These are phyloP conservation scores for Kwoniella sp. DNA, from an alignment of 768 basidiomycete species.

Conservation along the genomic window DNA sequence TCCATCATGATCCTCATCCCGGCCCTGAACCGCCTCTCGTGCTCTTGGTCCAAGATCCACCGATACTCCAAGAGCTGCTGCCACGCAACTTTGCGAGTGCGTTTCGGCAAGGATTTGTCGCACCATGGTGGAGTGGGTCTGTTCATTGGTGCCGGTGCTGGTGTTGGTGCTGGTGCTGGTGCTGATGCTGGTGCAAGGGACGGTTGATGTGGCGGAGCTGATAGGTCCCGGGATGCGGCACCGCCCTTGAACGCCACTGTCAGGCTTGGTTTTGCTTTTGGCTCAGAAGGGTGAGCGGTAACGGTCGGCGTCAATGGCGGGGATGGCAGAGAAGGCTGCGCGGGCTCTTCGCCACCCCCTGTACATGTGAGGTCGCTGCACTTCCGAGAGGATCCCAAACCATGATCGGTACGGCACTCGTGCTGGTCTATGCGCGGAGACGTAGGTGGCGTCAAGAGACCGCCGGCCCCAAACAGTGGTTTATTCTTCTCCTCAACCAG, in stretches of 20 bases:
- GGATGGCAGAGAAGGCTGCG: too few relatives aligned
- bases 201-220: not conserved
- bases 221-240: not conserved
- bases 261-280: too few relatives aligned
- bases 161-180: not conserved
- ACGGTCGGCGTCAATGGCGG: too few relatives aligned
- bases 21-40: constrained; percentile 16
- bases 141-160: not conserved
- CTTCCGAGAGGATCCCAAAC: too few relatives aligned
- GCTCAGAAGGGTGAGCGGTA: too few relatives aligned
- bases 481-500: too few relatives aligned
- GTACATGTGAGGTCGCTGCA: too few relatives aligned
- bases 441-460: constrained; percentile 6
- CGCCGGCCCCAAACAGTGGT: not conserved
- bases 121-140: constrained; percentile 5
- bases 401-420: too few relatives aligned
- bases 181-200: too few relatives aligned
- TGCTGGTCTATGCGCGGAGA: too few relatives aligned
- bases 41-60: constrained; percentile 20
- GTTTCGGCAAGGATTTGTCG: constrained; percentile 5
- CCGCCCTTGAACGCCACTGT: not conserved
- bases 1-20: constrained; percentile 11
- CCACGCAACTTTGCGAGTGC: not conserved
- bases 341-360: too few relatives aligned
- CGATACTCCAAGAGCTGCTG: constrained; percentile 6